Evolutionary conservation across 306 rosid species (phyloP).

Genomic region (Prunus fruticosa): DNA sequence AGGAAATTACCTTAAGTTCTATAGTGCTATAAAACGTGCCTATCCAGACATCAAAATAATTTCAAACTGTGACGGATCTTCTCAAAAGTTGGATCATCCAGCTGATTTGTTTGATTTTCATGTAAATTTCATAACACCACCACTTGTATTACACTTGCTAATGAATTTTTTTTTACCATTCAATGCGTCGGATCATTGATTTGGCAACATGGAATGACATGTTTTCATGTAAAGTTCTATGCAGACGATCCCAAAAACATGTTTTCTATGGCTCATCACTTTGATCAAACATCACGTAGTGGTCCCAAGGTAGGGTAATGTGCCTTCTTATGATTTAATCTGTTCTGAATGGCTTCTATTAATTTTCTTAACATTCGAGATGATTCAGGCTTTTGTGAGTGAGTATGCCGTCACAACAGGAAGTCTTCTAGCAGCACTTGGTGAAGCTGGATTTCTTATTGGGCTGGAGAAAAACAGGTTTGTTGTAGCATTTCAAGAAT

Average conservation of each 20-base stretch:
- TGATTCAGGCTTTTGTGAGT: conserved; percentile 86
- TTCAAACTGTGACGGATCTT: conserved; percentile 84
- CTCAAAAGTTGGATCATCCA: conserved; percentile 69
- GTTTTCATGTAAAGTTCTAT: too few species aligned
- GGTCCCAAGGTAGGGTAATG: conserved; percentile 52
- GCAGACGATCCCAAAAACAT: conserved; percentile 42
- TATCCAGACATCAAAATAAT: conserved; percentile 89
- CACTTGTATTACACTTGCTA: conserved; percentile 6
- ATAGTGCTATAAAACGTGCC: conserved; percentile 50
- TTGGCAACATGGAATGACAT: neutral
- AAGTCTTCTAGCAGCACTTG: conserved; percentile 78
- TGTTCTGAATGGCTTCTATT: neutral
- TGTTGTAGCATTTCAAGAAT: conserved; percentile 5
- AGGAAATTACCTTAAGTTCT: conserved; percentile 76
- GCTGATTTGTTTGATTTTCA: conserved; percentile 89
- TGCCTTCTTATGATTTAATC: conserved; percentile 12
- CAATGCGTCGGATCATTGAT: neutral
- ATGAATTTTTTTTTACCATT: neutral
- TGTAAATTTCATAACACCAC: conserved; percentile 43
- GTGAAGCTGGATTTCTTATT: conserved; percentile 86
- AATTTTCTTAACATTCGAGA: conserved; percentile 14
- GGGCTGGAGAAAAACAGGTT: conserved; percentile 90
- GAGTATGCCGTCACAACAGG: conserved; percentile 88
- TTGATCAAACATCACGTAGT: conserved; percentile 49
- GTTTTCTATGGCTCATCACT: conserved; percentile 55